Percentiles rank a stretch among this genome's conserved stretches.
Evolutionary conservation across 2,329 filamentous ascomycete genomes (phyloP).

Genomic region (Pezicula carpinea): DNA sequence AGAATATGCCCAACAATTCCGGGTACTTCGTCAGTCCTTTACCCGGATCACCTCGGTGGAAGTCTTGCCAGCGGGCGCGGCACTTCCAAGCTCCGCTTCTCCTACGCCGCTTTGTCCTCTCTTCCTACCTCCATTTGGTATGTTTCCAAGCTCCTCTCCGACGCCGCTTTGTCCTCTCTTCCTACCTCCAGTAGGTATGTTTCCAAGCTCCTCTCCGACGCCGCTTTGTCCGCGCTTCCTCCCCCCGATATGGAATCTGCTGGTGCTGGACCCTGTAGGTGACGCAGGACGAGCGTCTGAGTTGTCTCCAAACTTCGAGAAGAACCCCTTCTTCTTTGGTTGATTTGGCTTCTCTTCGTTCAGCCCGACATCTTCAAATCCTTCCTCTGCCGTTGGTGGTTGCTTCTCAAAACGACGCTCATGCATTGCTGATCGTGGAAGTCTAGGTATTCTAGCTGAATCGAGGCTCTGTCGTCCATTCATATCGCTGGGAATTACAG

Average conservation of each 20-base stretch:
- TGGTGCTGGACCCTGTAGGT: constrained; percentile 44
- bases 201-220: constrained; percentile 66
- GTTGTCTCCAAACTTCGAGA: constrained; percentile 71
- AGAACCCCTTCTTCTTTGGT: constrained; percentile 68
- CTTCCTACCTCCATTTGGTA: constrained; percentile 32
- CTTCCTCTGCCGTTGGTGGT: constrained; percentile 67
- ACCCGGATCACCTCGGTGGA: too few relatives aligned
- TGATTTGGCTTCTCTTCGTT: constrained; percentile 60
- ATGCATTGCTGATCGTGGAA: constrained; percentile 56
- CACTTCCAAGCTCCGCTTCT: constrained; percentile 27
- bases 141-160: constrained; percentile 65
- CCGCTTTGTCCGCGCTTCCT: constrained; percentile 69
- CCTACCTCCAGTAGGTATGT: constrained; percentile 56
- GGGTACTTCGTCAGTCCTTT: too few relatives aligned
- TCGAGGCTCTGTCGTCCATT: constrained; percentile 75
- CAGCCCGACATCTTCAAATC: constrained; percentile 86
- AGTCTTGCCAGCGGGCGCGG: too few relatives aligned
- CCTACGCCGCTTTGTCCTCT: constrained; percentile 28
- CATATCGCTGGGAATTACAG: constrained; percentile 56
- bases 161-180: constrained; percentile 68
- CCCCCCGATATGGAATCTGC: constrained; percentile 67
- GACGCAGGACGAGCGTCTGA: constrained; percentile 27
- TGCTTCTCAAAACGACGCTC: constrained; percentile 54
- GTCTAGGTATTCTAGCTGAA: constrained; percentile 60
- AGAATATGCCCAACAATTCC: too few relatives aligned